Percentiles rank a stretch among this genome's conserved stretches.
These are phyloP conservation scores for Saposhnikovia divaricata DNA, from an alignment of 129 eudicot species.

Conservation along the genomic window DNA sequence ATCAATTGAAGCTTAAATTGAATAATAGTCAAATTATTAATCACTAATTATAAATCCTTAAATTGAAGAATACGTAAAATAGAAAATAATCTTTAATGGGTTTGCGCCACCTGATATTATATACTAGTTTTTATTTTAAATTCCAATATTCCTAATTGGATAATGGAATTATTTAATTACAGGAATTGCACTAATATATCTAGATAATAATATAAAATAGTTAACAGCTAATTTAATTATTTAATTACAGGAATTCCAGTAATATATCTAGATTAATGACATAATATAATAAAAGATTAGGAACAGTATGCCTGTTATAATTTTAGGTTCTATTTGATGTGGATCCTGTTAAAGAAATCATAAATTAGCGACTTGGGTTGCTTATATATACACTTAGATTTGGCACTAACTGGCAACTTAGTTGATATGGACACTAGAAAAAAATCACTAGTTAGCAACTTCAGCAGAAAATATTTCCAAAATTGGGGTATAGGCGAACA, in stretches of 20 bases:
- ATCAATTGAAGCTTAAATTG: too few relatives aligned
- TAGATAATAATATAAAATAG: too few relatives aligned
- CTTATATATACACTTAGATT: not conserved
- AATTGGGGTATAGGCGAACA: too few relatives aligned
- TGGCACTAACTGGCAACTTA: too few relatives aligned
- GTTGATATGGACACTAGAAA: not conserved
- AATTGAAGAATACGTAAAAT: too few relatives aligned
- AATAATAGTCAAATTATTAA: not conserved
- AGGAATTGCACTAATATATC: not conserved
- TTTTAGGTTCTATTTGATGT: too few relatives aligned
- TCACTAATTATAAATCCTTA: not conserved
- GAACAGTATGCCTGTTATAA: too few relatives aligned
- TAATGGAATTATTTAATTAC: not conserved
- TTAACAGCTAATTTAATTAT: not conserved
- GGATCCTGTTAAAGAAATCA: not conserved
- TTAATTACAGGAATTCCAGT: too few relatives aligned
- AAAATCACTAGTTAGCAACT: not conserved
- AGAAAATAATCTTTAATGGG: not conserved
- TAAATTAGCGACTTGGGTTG: not conserved
- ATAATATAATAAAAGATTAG: not conserved
- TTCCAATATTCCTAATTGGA: not conserved
- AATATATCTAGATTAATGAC: too few relatives aligned
- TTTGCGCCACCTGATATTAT: not conserved
- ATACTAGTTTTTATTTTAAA: not conserved
- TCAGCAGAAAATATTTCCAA: too few relatives aligned